phyloP scores from a whole-genome alignment of 306 rosid species.

The Argentina anserina region DNA sequence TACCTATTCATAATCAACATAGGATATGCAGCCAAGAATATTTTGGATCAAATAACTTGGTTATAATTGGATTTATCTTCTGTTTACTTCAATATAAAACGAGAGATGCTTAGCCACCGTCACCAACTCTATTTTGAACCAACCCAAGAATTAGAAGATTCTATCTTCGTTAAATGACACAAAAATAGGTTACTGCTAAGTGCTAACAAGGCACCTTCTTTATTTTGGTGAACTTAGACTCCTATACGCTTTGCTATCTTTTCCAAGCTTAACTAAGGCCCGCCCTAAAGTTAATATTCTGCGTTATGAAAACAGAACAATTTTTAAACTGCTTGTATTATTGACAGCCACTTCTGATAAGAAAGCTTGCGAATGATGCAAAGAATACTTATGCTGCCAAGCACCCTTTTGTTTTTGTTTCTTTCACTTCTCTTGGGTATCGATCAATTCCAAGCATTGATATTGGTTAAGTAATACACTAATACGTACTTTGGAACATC shows the following conservation, averaged over 20 bases:
- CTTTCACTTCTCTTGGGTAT: constrained; percentile 1
- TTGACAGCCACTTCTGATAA: background rate
- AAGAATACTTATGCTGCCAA: background rate
- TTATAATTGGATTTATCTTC: background rate
- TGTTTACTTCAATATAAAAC: background rate
- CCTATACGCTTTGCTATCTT: too few species aligned
- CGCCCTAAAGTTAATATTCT: background rate
- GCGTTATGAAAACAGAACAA: background rate
- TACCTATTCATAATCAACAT: too few species aligned
- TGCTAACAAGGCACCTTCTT: background rate
- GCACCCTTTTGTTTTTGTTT: background rate
- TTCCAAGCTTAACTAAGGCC: background rate
- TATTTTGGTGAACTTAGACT: background rate
- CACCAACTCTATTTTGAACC: background rate
- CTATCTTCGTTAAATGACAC: background rate
- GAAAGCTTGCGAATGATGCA: constrained; percentile 4
- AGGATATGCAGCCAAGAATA: background rate
- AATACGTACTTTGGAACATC: background rate
- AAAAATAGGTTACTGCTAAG: background rate
- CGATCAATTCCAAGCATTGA: background rate
- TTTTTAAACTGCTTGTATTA: background rate
- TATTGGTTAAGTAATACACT: too few species aligned
- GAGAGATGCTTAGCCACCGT: background rate
- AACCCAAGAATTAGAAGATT: background rate
- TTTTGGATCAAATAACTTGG: background rate